These are phyloP conservation scores for Raphanus sativus DNA, from an alignment of 345 rosid genomes.

Conservation along the genomic window DNA sequence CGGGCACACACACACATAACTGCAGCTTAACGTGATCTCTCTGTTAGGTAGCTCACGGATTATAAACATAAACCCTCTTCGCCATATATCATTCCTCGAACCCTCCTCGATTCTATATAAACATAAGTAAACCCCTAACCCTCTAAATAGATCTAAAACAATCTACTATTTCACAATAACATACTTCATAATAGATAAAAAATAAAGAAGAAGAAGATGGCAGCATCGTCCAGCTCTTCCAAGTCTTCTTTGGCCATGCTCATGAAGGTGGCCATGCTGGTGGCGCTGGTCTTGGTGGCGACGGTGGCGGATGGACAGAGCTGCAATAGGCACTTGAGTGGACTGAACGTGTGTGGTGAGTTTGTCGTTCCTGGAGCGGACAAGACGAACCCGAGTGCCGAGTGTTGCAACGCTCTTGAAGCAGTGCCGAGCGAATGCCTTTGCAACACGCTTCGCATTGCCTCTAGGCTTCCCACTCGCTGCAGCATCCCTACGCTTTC, in stretches of 20 bases:
- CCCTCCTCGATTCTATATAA: slow-evolving; percentile 22
- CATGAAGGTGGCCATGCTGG: slow-evolving; percentile 35
- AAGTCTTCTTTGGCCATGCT: slow-evolving; percentile 13
- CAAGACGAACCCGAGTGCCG: slow-evolving; percentile 42
- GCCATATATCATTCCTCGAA: background rate
- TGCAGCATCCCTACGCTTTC: slow-evolving; percentile 64
- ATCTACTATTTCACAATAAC: background rate
- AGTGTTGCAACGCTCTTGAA: slow-evolving; percentile 64
- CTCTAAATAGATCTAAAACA: background rate
- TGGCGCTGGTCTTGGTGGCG: slow-evolving; percentile 34
- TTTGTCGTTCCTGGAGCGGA: slow-evolving; percentile 66
- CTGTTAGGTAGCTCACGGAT: slow-evolving; percentile 36
- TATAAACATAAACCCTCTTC: slow-evolving; percentile 12
- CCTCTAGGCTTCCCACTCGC: slow-evolving; percentile 65
- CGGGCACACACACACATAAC: background rate
- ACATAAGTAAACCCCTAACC: background rate
- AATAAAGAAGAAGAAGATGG: slow-evolving; percentile 19
- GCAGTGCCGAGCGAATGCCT: slow-evolving; percentile 64
- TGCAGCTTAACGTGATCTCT: slow-evolving; percentile 23
- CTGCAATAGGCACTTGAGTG: slow-evolving; percentile 57
- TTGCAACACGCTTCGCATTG: slow-evolving; percentile 79
- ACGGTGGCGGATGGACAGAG: slow-evolving; percentile 42
- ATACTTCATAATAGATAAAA: slow-evolving; percentile 10
- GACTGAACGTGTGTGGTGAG: slow-evolving; percentile 65
- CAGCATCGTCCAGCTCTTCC: slow-evolving; percentile 15